Base-by-base conservation (phyloP, 106 monocot genomes). In the Agapanthus africanus region DNA sequence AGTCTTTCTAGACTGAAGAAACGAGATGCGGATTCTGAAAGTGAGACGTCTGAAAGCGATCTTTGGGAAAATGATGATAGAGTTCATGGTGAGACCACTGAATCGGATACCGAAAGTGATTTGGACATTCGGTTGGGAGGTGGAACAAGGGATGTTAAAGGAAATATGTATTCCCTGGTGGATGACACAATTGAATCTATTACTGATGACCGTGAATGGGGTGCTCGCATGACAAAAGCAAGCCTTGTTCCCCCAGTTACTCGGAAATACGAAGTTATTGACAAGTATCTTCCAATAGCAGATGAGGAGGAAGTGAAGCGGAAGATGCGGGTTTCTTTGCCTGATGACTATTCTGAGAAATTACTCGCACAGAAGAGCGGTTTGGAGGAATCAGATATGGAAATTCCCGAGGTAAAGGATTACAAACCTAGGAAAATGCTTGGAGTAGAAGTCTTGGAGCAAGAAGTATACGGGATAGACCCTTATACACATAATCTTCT, bases 201-300 rank as follows among this genome's bases (percentile, higher is more conserved):
- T 44, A 54, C 66, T 44, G 92, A 92, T 67, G 99, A 99, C 36
- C 84, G 93, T 77, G 93, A 87, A 79, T 99, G 93, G 99, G 99
- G 99, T 73, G 99, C 99, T 52, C 93, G 99, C 40, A 99, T 99
- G 99, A 99, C 99, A 70, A 99, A 99, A 85, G 93, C 85, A 50
- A 87, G 99, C 70, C 85, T 99, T 71, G 99, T 90, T 62, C 99
- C 99, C 36, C 99, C 99, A 28, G 76, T 99, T 64, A 93, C 99
- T 14, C 76, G 99, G 50, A 99, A 99, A 69, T 99, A 99, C 69
- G 99, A 99, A 80, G 85, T 90, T 50, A 93, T 99, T 32, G 99
- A 99, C 37, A 76, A 72, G 44, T 99, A 99, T 70, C 79, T 99
- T 63, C 65, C 89, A 36, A 75, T 99, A 72, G 92, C 93, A 73